Evolutionary conservation across 345 rosid species (phyloP), one percentile per base, ranked within the genome.

Genomic region (Gossypium mustelinum): DNA sequence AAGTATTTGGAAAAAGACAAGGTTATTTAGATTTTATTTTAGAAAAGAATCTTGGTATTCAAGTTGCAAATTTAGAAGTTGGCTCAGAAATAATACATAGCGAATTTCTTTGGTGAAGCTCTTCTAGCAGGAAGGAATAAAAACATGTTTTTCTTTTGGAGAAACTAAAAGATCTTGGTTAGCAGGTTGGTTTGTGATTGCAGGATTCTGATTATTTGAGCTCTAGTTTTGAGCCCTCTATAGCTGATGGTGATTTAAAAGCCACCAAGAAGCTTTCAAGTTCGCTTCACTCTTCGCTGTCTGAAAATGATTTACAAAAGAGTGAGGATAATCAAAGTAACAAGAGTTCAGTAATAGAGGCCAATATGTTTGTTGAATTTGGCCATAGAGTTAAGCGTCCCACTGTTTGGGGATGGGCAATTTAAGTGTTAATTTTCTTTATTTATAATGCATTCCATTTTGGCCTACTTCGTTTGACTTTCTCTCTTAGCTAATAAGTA

Each of bases 331-430:
- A 22, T 22, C 22, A 22, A 22, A 22, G 22, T 22, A 22, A 22
- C 22, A 22, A 22, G 22, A 22, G 22, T 22, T 22, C 22, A 22
- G 22, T 22, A 22, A 22, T 22, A 22, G 22, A 22, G 22, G 22
- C 22, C 22, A 22, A 22, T 22, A 22, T 22, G 22, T 52, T 80
- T 71, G 81, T 61, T 76, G 85, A 86, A 78, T 81, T 81, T 58
- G 83, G 70, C 34, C 79, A 66, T 51, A 72, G 82, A 22, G 70
- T 25, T 72, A 84, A 78, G 79, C 79, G n/a, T 58, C 83, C 80
- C 20, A 20, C 76, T 61, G 71, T 67, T 56, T 90, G 90, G 97
- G 92, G 93, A 62, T 90, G 91, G 79, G 78, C 92, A 50, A 70
- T 93, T 77, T 93, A 86, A 89, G 98, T 89, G 76, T 60, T 27